Evolutionary conservation across 164 flowering plant species (phyloP), one percentile per base, ranked within the genome.

Genomic region (Akebia trifoliata): DNA sequence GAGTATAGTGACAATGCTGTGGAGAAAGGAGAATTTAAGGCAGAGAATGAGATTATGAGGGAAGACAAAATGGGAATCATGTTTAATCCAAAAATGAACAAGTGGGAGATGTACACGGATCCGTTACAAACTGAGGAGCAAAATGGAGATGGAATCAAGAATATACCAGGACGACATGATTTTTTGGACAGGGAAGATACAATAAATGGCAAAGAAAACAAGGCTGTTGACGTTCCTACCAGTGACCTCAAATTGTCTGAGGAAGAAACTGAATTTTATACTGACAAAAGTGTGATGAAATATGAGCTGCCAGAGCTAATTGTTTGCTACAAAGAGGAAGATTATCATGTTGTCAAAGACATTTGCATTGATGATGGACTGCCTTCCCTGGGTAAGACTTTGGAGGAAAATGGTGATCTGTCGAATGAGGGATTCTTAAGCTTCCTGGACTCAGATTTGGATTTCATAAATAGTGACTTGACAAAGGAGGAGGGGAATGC

Each of bases 341-440:
- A 48, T 59, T 66, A 39, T 69, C 62, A 66, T 62, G 68, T 62
- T 38, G 68, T 81, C 29, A 85, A 81, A 71, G 92, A 85, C 59
- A 79, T 83, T 8, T 74, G 86, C 50, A 47, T 79, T 17, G 88
- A 85, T 60, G 83, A 82, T 14, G 86, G 86, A 34, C 69, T 74
- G 38, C 78, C 73, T 54, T 68, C 74, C 4, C 52, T 54, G 20
- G 75, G 72, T 51, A 78, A 72, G 67, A 59, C 49, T 54, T 61
- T 71, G 64, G 50, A 67, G 61, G 78, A 69, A 50, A 62, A 62
- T 37, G 54, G 45, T 50, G 37, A 38, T 26, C 57, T 60, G 56
- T 68, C 60, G 59, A n/a, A 56, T 8, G 53, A 58, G 43, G 58
- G 42, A 35, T 2, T 51, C 9, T 40, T 50, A 36, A 39, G 59